These are phyloP conservation scores for Ophiostoma sp. DNA, from an alignment of 2,329 filamentous ascomycete species.

Conservation along the genomic window DNA sequence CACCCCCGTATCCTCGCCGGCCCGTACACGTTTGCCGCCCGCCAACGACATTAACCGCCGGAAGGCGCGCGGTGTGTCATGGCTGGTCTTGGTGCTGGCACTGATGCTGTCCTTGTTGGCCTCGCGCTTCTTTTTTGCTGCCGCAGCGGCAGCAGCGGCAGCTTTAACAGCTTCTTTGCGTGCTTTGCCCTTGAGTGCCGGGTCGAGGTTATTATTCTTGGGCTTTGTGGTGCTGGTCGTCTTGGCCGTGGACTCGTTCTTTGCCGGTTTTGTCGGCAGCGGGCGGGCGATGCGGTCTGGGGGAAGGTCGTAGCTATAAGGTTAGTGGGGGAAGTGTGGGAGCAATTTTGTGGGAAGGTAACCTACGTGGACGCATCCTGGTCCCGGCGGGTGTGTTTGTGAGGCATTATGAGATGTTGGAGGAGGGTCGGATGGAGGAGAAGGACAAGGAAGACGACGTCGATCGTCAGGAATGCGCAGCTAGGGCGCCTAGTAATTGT, in stretches of 20 bases:
- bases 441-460: not conserved
- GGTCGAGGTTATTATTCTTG: not conserved
- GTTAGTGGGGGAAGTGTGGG: not conserved
- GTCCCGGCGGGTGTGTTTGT: constrained; percentile 76
- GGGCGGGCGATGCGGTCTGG: constrained; percentile 51
- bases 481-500: not conserved
- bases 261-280: constrained; percentile 43
- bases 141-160: constrained; percentile 24
- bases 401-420: constrained; percentile 61
- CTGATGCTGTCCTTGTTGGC: constrained; percentile 36
- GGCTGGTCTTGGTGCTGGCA: constrained; percentile 38
- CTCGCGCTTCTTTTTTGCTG: constrained; percentile 52
- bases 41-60: constrained; percentile 78
- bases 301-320: constrained; percentile 51
- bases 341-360: not conserved
- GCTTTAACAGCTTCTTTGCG: not conserved
- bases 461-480: not conserved
- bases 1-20: constrained; percentile 70
- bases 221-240: constrained; percentile 33
- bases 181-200: not conserved
- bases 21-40: constrained; percentile 58
- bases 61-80: constrained; percentile 90
- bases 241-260: constrained; percentile 28
- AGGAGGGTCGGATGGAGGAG: not conserved
- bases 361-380: constrained; percentile 55